Conservation (phyloP, 257 asterid species). For the Gentiana macrophylla region DNA sequence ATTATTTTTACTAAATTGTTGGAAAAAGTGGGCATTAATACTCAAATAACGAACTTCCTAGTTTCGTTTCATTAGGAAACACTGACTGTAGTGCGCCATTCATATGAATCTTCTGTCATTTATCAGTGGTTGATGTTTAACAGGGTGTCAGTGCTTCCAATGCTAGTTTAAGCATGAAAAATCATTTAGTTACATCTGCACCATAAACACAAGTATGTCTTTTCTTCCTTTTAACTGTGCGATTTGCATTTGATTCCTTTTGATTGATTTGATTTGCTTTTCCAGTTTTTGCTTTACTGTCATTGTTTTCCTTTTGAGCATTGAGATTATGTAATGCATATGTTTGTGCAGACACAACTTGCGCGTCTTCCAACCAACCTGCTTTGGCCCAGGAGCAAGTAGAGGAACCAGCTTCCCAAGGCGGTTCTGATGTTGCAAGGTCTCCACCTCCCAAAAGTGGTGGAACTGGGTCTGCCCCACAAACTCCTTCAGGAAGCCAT, state of each 20-base stretch:
- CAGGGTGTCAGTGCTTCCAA: slow-evolving; percentile 72
- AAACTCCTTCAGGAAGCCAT: slow-evolving; percentile 55
- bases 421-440: slow-evolving; percentile 48
- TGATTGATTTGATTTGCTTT: neutral
- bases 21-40: too few species aligned
- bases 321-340: neutral
- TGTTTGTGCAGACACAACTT: slow-evolving; percentile 41
- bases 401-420: slow-evolving; percentile 63
- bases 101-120: neutral
- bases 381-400: slow-evolving; percentile 45
- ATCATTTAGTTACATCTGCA: slow-evolving; percentile 54
- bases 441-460: slow-evolving; percentile 72
- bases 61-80: too few species aligned
- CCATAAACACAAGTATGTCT: slow-evolving; percentile 66
- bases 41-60: too few species aligned
- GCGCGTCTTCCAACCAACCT: slow-evolving; percentile 45
- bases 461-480: slow-evolving; percentile 48
- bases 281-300: neutral
- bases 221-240: slow-evolving; percentile 1
- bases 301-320: neutral
- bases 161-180: slow-evolving; percentile 61
- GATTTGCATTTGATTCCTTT: too few species aligned
- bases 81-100: neutral
- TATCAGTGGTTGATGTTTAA: neutral
- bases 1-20: too few species aligned